phyloP scores from a whole-genome alignment of 345 rosid genomes.

The Psidium friedrichsthalianum region DNA sequence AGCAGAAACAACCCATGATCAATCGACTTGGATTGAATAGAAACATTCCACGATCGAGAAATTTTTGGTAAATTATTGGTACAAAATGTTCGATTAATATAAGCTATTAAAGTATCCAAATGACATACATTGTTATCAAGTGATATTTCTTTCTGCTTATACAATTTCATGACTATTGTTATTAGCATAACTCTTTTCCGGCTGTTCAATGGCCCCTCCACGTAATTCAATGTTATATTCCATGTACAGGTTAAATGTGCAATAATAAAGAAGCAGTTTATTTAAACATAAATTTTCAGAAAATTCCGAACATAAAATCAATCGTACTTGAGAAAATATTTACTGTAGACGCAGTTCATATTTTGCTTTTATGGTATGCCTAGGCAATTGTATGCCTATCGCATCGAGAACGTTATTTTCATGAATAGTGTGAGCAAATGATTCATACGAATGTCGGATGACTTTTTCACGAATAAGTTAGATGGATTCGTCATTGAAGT shows the following conservation, averaged over 20 bases:
- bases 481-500: background rate
- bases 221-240: background rate
- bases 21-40: background rate
- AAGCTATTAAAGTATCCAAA: background rate
- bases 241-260: background rate
- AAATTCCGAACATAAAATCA: background rate
- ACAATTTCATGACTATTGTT: background rate
- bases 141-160: background rate
- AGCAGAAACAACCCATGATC: background rate
- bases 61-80: background rate
- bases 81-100: background rate
- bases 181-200: background rate
- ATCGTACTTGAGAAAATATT: too few relatives aligned
- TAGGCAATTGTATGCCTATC: background rate
- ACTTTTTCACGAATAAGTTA: background rate
- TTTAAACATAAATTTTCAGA: background rate
- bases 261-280: background rate
- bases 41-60: background rate
- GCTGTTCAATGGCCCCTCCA: too few relatives aligned
- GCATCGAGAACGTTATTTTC: background rate
- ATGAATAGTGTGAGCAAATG: background rate
- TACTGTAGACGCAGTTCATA: background rate
- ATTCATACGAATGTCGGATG: background rate
- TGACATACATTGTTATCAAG: background rate
- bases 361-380: background rate